Conservation (phyloP, 345 rosid genomes). For the Eucalyptus curtisii region DNA sequence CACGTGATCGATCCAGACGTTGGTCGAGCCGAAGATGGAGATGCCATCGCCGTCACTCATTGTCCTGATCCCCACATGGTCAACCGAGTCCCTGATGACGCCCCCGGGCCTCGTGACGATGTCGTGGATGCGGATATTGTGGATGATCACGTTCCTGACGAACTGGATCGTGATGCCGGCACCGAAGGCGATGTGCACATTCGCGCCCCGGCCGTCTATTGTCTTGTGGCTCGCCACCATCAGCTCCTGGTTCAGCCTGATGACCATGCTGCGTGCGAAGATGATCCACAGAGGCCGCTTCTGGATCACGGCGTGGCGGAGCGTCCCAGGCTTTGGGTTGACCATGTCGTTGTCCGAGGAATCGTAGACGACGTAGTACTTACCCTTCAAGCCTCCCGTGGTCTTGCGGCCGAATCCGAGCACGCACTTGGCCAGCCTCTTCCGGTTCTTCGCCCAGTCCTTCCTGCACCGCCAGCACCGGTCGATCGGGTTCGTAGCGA, state of each 20-base stretch:
- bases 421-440: constrained; percentile 44
- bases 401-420: constrained; percentile 62
- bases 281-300: constrained; percentile 68
- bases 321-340: constrained; percentile 62
- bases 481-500: constrained; percentile 30
- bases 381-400: constrained; percentile 50
- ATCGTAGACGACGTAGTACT: constrained; percentile 43
- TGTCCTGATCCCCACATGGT: constrained; percentile 32
- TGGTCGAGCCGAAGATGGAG: constrained; percentile 18
- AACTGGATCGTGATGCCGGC: constrained; percentile 59
- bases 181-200: constrained; percentile 44
- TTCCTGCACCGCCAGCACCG: constrained; percentile 29
- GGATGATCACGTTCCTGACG: constrained; percentile 62
- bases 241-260: constrained; percentile 47
- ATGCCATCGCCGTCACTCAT: constrained; percentile 30
- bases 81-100: constrained; percentile 46
- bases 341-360: constrained; percentile 30
- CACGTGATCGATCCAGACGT: constrained; percentile 28
- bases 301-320: constrained; percentile 60
- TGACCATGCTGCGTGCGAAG: constrained; percentile 51
- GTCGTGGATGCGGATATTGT: constrained; percentile 44
- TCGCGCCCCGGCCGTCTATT: constrained; percentile 72
- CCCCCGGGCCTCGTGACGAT: constrained; percentile 32
- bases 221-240: constrained; percentile 46
- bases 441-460: constrained; percentile 22